Conservation (phyloP, 2,329 filamentous ascomycete genomes). For the Aspergillus quadricinctus region DNA sequence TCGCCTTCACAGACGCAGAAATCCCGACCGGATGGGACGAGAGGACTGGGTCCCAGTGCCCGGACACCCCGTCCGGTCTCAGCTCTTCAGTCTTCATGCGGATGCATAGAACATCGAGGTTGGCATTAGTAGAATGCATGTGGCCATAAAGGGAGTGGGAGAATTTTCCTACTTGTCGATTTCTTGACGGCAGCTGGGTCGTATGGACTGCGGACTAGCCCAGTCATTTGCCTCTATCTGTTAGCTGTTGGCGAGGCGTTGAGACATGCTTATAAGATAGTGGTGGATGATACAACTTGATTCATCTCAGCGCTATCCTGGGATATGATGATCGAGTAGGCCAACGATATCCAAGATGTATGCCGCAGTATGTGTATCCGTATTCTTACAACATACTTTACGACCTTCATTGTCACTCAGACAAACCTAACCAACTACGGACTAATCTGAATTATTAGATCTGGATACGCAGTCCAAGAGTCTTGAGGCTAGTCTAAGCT, state of each 20-base stretch:
- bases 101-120: constrained; percentile 1
- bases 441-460: background rate
- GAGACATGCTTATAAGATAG: background rate
- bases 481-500: background rate
- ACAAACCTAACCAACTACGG: background rate
- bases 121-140: constrained; percentile 19
- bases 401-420: background rate
- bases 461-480: background rate
- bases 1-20: constrained; percentile 14
- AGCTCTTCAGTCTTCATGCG: constrained; percentile 12
- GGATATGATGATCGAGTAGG: background rate
- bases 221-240: background rate
- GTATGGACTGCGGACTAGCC: background rate
- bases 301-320: background rate
- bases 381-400: background rate
- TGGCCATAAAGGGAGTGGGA: constrained; percentile 19
- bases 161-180: background rate
- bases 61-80: constrained; percentile 22
- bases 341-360: background rate
- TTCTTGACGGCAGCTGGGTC: background rate
- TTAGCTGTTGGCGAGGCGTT: background rate
- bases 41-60: constrained; percentile 7
- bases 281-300: too few relatives aligned
- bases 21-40: constrained; percentile 24
- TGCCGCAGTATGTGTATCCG: background rate